Percentiles rank a stretch among this genome's conserved stretches.
Conservation (phyloP, 2,329 filamentous ascomycete species). For the Ophiostoma ulmi region DNA sequence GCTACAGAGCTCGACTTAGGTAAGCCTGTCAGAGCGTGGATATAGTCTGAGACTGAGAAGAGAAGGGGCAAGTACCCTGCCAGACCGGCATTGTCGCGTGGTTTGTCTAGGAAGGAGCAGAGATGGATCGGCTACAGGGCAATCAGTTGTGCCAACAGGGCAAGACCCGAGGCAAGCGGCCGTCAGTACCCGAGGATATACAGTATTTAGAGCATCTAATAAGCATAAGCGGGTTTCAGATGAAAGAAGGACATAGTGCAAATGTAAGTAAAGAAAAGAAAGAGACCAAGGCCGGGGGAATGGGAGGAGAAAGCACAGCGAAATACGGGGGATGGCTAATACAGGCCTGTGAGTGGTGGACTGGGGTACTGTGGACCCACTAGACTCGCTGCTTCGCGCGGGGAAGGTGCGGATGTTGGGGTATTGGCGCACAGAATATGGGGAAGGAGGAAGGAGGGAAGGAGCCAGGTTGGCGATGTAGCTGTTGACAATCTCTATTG, state of each 20-base stretch:
- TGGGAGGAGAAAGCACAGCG: neutral
- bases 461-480: neutral
- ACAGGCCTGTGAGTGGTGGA: neutral
- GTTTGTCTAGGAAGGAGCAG: neutral
- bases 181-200: constrained; percentile 9
- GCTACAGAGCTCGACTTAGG: neutral
- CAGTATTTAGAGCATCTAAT: neutral
- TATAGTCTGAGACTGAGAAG: neutral
- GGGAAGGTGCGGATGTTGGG: constrained; percentile 1
- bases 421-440: neutral
- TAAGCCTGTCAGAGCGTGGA: neutral
- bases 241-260: neutral
- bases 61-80: neutral
- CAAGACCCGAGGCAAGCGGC: constrained; percentile 10
- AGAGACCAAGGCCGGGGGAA: neutral
- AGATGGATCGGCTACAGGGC: neutral
- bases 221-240: neutral
- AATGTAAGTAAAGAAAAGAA: neutral
- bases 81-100: neutral
- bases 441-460: neutral
- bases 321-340: neutral
- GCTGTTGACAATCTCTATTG: neutral
- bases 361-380: neutral
- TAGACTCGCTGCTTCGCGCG: neutral
- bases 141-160: neutral